These are phyloP conservation scores for Antarctomyces pellizariae DNA, from an alignment of 495 filamentous ascomycete species.

Conservation along the genomic window DNA sequence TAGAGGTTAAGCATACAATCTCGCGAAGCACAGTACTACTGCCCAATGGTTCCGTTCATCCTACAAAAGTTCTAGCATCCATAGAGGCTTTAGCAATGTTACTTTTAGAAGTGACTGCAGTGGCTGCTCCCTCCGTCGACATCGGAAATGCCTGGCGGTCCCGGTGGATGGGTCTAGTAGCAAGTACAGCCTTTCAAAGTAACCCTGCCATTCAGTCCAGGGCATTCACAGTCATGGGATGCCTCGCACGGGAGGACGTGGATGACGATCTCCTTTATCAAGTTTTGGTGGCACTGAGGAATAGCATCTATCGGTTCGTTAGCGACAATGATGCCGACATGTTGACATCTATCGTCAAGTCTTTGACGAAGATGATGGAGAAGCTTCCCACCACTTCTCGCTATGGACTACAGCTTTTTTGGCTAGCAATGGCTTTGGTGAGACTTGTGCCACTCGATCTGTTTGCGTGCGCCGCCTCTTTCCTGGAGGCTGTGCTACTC, in stretches of 20 bases:
- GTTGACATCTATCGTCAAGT: constrained; percentile 38
- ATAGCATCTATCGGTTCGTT: constrained; percentile 31
- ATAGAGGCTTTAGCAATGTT: constrained; percentile 29
- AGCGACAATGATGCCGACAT: constrained; percentile 37
- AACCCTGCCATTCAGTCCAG: constrained; percentile 44
- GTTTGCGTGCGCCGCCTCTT: constrained; percentile 36
- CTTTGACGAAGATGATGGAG: constrained; percentile 43
- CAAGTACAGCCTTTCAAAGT: constrained; percentile 45
- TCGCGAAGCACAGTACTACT: no score
- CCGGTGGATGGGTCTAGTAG: constrained; percentile 45
- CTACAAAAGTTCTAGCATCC: constrained; percentile 20
- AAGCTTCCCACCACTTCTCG: constrained; percentile 37
- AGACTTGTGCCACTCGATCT: constrained; percentile 30
- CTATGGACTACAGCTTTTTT: constrained; percentile 44
- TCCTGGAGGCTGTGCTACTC: constrained; percentile 34
- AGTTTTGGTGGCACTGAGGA: constrained; percentile 37
- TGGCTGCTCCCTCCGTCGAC: constrained; percentile 36
- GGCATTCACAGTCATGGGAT: constrained; percentile 46
- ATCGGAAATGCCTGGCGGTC: constrained; percentile 45
- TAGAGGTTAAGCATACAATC: no score
- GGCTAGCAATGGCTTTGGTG: constrained; percentile 40
- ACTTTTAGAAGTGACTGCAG: constrained; percentile 33
- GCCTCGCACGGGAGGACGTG: constrained; percentile 38
- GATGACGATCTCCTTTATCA: constrained; percentile 47
- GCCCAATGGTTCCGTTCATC: constrained; percentile 23